Conservation (phyloP, 441 rosid genomes). For the Biscutella auriculata region DNA sequence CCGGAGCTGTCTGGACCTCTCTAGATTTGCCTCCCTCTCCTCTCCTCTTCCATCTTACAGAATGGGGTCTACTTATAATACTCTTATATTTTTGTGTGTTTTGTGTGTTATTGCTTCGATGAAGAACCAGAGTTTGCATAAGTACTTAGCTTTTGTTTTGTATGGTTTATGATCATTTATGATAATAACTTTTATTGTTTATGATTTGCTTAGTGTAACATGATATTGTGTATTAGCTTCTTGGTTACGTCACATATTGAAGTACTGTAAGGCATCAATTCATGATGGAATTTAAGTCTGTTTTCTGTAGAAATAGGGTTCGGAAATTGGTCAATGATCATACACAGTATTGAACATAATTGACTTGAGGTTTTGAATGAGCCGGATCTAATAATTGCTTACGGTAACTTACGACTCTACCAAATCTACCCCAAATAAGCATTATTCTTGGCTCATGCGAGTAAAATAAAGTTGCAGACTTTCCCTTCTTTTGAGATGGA, state of each 20-base stretch:
- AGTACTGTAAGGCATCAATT: no score
- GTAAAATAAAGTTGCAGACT: not conserved
- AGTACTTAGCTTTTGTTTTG: constrained; percentile 6
- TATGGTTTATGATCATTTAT: constrained; percentile 6
- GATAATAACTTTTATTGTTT: not conserved
- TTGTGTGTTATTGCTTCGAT: not conserved
- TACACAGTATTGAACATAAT: no score
- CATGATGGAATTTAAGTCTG: no score
- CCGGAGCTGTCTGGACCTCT: constrained; percentile 5
- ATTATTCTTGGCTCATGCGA: no score
- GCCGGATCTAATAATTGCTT: no score
- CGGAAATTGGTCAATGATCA: no score
- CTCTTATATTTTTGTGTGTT: not conserved
- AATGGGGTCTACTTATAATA: not conserved
- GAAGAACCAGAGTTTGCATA: not conserved
- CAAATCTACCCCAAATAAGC: no score
- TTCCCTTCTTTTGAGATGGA: not conserved
- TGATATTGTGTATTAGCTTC: not conserved
- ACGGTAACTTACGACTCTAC: no score
- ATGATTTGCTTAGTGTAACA: not conserved
- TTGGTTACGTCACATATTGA: no score
- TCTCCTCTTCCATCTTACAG: constrained; percentile 10
- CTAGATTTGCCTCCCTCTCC: not conserved
- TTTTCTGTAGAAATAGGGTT: no score
- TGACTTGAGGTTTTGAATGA: no score